These are phyloP conservation scores for Cucumis sativus DNA, from an alignment of 306 rosid genomes.

Conservation along the genomic window Cucumber_9930_V3 NC_026657.2:10247001-10247500, in stretches of 20 bases:
- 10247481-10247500: background rate
- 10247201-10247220: conserved; percentile 75
- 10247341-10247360: conserved; percentile 15
- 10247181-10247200: conserved; percentile 63
- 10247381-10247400: background rate
- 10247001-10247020: background rate
- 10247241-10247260: conserved; percentile 64
- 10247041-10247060: conserved; percentile 33
- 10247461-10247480: background rate
- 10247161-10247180: conserved; percentile 83
- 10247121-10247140: conserved; percentile 43
- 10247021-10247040: background rate
- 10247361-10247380: background rate
- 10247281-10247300: conserved; percentile 62
- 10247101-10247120: conserved; percentile 45
- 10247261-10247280: conserved; percentile 76
- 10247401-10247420: background rate
- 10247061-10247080: conserved; percentile 63
- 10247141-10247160: conserved; percentile 68
- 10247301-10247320: conserved; percentile 57
- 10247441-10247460: background rate
- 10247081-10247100: conserved; percentile 77
- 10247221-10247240: conserved; percentile 48
- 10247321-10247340: conserved; percentile 62
- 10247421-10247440: background rate